phyloP scores from a whole-genome alignment of 163 green algal species.

The Scenedesmus sp. region DNA sequence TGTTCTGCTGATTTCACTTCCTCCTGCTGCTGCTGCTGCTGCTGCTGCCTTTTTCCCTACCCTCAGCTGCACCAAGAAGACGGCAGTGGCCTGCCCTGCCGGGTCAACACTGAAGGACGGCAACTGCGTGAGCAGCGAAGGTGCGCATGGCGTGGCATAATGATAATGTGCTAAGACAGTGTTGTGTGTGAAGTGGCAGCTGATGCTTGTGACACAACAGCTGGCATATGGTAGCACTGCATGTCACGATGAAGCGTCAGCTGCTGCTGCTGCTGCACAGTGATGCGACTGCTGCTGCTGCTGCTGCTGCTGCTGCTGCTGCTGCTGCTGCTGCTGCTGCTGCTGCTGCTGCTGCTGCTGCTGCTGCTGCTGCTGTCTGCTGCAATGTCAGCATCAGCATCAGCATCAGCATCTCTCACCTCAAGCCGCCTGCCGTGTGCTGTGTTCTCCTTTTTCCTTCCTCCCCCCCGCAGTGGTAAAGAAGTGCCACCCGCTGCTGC shows the following conservation, averaged over 20 bases:
- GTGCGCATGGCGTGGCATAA: not conserved
- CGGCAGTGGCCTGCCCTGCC: constrained; percentile 3
- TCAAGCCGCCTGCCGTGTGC: not conserved
- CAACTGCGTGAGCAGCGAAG: constrained; percentile 16
- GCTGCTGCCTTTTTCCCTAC: not conserved
- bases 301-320: not conserved
- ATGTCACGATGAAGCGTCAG: no score
- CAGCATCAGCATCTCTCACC: not conserved
- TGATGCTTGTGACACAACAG: no score
- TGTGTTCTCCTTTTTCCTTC: no score
- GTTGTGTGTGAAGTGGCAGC: no score
- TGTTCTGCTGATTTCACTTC: not conserved
- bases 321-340: not conserved
- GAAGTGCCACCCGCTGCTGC: not conserved
- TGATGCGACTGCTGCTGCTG: not conserved
- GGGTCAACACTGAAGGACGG: constrained; percentile 7
- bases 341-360: not conserved
- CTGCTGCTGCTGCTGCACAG: not conserved
- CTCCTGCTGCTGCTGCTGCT: not conserved
- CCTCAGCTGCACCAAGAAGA: not conserved
- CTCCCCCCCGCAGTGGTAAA: not conserved
- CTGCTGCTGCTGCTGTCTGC: not conserved
- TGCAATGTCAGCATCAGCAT: no score
- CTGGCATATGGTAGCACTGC: no score
- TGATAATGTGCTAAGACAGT: not conserved